These are phyloP conservation scores for Nemophila menziesii DNA, from an alignment of 257 asterid genomes.

Conservation along the genomic window DNA sequence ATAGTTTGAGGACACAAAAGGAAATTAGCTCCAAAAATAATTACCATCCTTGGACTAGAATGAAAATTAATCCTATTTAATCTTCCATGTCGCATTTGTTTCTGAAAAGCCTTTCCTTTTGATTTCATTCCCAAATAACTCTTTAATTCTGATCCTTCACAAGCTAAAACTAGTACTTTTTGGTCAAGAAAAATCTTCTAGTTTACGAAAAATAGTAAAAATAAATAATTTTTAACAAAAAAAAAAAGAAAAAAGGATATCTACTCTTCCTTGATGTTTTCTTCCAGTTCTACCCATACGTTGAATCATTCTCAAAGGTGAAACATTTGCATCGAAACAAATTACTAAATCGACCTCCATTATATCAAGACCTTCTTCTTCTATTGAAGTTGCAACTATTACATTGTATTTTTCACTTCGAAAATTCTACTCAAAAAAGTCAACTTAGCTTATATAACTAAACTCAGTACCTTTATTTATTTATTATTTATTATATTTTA, in stretches of 20 bases:
- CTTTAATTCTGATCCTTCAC: conserved; percentile 80
- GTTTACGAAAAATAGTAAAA: no score
- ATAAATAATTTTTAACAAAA: not conserved
- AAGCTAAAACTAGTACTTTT: conserved; percentile 80
- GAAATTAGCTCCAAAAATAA: no score
- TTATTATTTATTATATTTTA: no score
- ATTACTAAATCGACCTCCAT: conserved; percentile 97
- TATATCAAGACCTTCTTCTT: conserved; percentile 95
- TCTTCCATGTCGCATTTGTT: conserved; percentile 75
- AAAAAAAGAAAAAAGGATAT: conserved; percentile 52
- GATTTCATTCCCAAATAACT: conserved; percentile 75
- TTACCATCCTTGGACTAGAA: conserved; percentile 90
- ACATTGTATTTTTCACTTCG: conserved; percentile 91
- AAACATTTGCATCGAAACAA: conserved; percentile 91
- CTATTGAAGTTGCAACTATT: conserved; percentile 91
- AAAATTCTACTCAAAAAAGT: conserved; percentile 61
- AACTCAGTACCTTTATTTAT: no score
- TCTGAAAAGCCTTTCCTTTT: conserved; percentile 49
- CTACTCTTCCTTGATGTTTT: conserved; percentile 89
- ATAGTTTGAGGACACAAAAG: no score
- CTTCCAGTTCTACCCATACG: conserved; percentile 99
- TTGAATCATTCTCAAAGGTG: conserved; percentile 97
- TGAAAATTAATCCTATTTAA: conserved; percentile 61
- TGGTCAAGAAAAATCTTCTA: conserved; percentile 26
- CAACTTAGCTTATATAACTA: conserved; percentile 26